Base-by-base conservation (phyloP, 2,329 filamentous ascomycete genomes). In the Pseudonectria foliicola region DNA sequence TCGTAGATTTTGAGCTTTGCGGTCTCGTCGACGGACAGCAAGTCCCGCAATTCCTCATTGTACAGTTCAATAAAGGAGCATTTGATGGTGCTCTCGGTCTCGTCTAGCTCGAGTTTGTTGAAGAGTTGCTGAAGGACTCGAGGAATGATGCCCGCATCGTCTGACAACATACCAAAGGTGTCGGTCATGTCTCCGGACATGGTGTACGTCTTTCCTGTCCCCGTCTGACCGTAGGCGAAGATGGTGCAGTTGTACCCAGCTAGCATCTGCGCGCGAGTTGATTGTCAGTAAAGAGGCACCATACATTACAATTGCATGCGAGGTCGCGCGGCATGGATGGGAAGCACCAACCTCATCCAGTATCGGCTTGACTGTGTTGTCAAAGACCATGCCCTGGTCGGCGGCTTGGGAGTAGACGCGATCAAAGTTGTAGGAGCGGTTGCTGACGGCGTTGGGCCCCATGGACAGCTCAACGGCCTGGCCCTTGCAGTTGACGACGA, bases 61-160 rank as follows among this genome's bases (percentile, higher is more conserved):
- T 98, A 98, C 1, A 98, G 70, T 59, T 98, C 92, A 52, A 98
- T 96, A 55, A 96, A 98, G 0, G 93, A 98, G 64, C 89, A 95
- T 56, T 95, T 95, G 50, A 98, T 89, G 15, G 82, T 87, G 57
- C 81, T 87, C 54, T 98, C 92, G 2, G 73, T 75, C 14, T 83
- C 82, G 28, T 87, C 83, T 14, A 74, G 64, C 40, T 92, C 85
- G 6, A 98, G 77, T 55, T 85, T 90, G 47, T 76, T 75, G 62
- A 98, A 98, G 0, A 98, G 72, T 0, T 84, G 77, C 53, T 95
- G 82, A 0, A 98, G 68, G 1, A 89, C 87, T 31, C 93, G 82
- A 15, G 93, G 93, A 43, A 98, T 92, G 49, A 98, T 96, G 50
- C 92, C 92, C 18, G 93, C 92, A 26, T 80, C 82, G 55, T 96